Base-by-base conservation (phyloP, 805 yeast genomes). In the Candida tallmaniae region DNA sequence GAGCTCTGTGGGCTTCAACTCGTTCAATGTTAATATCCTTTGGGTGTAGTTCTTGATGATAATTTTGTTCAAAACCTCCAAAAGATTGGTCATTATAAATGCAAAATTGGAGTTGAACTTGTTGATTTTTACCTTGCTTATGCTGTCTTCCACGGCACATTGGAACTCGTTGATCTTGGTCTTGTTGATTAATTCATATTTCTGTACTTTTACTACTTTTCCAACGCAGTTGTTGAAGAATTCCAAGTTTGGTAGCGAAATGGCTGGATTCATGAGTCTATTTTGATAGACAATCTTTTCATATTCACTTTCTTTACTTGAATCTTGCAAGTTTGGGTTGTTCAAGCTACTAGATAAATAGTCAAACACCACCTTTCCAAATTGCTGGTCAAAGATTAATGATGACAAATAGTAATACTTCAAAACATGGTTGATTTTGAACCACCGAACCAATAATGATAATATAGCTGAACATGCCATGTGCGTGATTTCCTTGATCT, bases 351-450 rank as follows among this genome's bases (percentile, higher is more conserved):
- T 44, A n/a, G 54, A 48, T 33, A 66, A 42, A 38, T 51, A 60
- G 22, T 62, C 66, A 21, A 64, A 49, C 10, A 54, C 41, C 0
- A 54, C 44, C 7, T 49, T 44, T 31, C 71, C 70, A 40, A 60
- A 82, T 38, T 79, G 78, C 19, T 81, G 74, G 53, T 93, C 97
- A 54, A 81, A 83, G 17, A 93, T 55, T 27, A 89, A 52, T 0
- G 84, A 73, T 5, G 82, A 56, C 10, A 90, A 60, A 47, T 80
- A 84, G 52, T 87, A 94, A 53, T 72, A 80, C 54, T 90, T 89
- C 42, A 89, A 54, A 2, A 87, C 62, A 53, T 93, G 96, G 29
- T 77, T 81, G 7, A 71, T 54, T 51, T 83, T 84, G 53, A 85
- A 81, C 96, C 97, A 89, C 47, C 72, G 73, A 22, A 81, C 52